A percentile compares a stretch with the other conserved stretches of the same genome.
Evolutionary conservation across 768 basidiomycete species (phyloP).

Genomic region (Crucibulum laeve): DNA sequence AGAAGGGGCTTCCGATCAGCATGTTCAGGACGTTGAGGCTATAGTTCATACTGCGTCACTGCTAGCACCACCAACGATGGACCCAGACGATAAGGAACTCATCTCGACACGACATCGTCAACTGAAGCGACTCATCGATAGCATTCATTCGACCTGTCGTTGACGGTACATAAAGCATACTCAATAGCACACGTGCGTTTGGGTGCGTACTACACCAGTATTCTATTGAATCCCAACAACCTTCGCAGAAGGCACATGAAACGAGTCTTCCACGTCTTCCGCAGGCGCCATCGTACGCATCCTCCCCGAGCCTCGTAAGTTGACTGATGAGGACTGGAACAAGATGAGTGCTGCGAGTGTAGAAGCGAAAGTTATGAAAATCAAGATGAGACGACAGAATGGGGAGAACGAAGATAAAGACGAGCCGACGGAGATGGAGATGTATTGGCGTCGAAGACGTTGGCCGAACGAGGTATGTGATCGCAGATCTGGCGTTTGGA

Average conservation of each 20-base stretch:
- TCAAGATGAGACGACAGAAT: too few relatives aligned
- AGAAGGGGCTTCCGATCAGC: conserved; percentile 66
- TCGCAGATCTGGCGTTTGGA: background rate
- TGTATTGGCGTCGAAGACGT: conserved; percentile 1
- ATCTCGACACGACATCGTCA: background rate
- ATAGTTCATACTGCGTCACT: conserved; percentile 63
- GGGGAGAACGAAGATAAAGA: background rate
- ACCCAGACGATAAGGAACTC: conserved; percentile 17
- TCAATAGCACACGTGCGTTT: conserved; percentile 32
- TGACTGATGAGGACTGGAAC: conserved; percentile 1
- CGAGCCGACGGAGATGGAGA: background rate
- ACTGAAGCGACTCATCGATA: background rate
- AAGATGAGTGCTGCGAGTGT: background rate
- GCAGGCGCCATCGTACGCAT: background rate
- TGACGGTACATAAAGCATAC: conserved; percentile 34
- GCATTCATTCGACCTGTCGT: conserved; percentile 27
- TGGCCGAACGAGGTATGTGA: conserved; percentile 3
- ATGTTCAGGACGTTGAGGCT: conserved; percentile 62
- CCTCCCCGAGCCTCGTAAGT: background rate
- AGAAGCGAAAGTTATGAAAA: too few relatives aligned
- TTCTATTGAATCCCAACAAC: background rate
- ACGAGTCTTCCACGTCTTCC: background rate
- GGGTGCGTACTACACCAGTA: conserved; percentile 21
- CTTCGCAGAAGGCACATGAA: background rate
- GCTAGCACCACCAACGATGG: conserved; percentile 36